Conservation (phyloP, 2,329 filamentous ascomycete genomes). For the Neurospora sp. region DNA sequence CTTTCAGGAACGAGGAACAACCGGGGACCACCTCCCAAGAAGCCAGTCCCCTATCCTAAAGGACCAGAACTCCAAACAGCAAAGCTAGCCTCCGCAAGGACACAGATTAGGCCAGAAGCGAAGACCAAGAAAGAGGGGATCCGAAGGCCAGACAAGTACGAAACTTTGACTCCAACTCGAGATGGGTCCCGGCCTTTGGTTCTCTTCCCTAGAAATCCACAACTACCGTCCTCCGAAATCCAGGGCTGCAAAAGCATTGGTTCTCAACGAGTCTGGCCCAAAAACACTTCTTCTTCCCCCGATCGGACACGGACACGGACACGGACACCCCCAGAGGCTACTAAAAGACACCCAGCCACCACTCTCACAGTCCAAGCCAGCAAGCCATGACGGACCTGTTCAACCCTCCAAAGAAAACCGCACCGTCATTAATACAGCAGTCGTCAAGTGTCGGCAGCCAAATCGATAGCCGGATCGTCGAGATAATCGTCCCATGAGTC, state of each 20-base stretch:
- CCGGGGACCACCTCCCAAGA: slow-evolving; percentile 32
- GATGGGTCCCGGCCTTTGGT: slow-evolving; percentile 64
- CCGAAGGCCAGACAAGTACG: slow-evolving; percentile 63
- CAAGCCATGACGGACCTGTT: not conserved
- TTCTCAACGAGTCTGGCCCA: slow-evolving; percentile 3
- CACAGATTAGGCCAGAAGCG: slow-evolving; percentile 2
- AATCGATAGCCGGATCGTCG: slow-evolving; percentile 6
- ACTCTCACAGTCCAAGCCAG: not conserved
- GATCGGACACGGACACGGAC: not conserved
- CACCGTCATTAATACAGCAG: slow-evolving; percentile 16
- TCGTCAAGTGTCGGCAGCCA: slow-evolving; percentile 17
- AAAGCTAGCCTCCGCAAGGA: slow-evolving; percentile 12
- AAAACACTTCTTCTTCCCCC: slow-evolving; percentile 6
- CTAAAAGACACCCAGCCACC: slow-evolving; percentile 5
- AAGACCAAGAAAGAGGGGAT: slow-evolving; percentile 5
- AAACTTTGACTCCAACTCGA: slow-evolving; percentile 89
- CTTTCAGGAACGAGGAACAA: slow-evolving; percentile 36
- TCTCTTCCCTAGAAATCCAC: slow-evolving; percentile 3
- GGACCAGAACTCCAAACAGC: slow-evolving; percentile 15
- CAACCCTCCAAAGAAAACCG: slow-evolving; percentile 9
- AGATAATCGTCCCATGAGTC: slow-evolving; percentile 27
- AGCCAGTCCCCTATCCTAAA: slow-evolving; percentile 28
- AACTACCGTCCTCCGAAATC: slow-evolving; percentile 12
- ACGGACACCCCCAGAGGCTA: slow-evolving; percentile 5
- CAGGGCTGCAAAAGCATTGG: slow-evolving; percentile 12